Percentiles rank a stretch among this genome's conserved stretches.
Evolutionary conservation across 2,329 filamentous ascomycete species (phyloP).

Genomic region (Diplodia mutila): DNA sequence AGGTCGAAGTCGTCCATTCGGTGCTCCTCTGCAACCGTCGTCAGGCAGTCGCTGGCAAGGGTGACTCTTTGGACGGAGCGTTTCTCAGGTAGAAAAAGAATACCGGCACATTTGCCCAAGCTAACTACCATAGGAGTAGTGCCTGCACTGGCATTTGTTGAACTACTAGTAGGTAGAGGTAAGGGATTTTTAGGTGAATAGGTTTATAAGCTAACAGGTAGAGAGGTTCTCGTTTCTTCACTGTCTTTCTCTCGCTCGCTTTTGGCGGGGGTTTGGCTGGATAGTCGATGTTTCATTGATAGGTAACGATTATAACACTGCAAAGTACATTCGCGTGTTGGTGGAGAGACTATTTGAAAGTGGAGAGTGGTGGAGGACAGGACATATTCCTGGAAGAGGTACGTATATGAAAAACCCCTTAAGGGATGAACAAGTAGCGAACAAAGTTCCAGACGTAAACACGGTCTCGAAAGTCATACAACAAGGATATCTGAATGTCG

Average conservation of each 20-base stretch:
- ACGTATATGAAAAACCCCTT: no score
- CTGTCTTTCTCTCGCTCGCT: no score
- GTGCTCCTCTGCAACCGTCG: conserved; percentile 1
- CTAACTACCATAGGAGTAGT: not conserved
- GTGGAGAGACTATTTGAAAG: not conserved
- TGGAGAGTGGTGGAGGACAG: not conserved
- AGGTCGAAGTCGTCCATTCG: not conserved
- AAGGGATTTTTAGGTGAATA: not conserved
- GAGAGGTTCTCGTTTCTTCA: no score
- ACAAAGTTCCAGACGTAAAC: not conserved
- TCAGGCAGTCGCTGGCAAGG: not conserved
- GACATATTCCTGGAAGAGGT: no score
- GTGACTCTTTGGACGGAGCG: not conserved
- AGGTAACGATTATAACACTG: not conserved
- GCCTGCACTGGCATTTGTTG: not conserved
- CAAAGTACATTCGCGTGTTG: not conserved
- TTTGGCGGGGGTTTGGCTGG: not conserved
- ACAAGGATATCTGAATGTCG: not conserved
- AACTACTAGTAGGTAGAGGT: not conserved
- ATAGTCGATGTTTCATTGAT: not conserved
- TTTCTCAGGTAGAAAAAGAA: not conserved
- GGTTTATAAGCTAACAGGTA: no score
- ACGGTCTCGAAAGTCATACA: not conserved
- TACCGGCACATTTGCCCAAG: not conserved
- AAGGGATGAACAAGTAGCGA: no score